These are phyloP conservation scores for Lithohypha guttulata DNA, from an alignment of 2,329 filamentous ascomycete genomes.

Conservation along the genomic window DNA sequence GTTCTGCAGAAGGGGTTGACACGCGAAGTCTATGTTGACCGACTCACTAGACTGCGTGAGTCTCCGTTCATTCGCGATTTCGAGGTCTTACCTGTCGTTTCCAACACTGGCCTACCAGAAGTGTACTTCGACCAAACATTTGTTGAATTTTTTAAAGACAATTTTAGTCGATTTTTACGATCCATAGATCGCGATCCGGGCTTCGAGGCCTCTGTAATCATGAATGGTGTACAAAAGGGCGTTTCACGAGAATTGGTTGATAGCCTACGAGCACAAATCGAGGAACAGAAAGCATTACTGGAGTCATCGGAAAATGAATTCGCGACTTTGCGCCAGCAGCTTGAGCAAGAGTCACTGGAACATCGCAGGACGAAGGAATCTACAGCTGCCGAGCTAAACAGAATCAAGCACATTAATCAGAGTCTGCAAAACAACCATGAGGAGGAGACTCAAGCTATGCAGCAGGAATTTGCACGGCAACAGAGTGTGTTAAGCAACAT, in stretches of 20 bases:
- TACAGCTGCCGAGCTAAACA: slow-evolving; percentile 42
- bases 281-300: slow-evolving; percentile 56
- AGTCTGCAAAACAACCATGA: slow-evolving; percentile 60
- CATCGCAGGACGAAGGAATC: slow-evolving; percentile 56
- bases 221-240: slow-evolving; percentile 73
- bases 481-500: slow-evolving; percentile 11
- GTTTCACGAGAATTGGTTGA: slow-evolving; percentile 92
- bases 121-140: slow-evolving; percentile 80
- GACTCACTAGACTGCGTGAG: slow-evolving; percentile 64
- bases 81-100: slow-evolving; percentile 63
- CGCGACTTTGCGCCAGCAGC: slow-evolving; percentile 43
- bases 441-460: slow-evolving; percentile 47
- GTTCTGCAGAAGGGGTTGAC: slow-evolving; percentile 67
- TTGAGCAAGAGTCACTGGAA: slow-evolving; percentile 62
- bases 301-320: slow-evolving; percentile 48
- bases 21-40: slow-evolving; percentile 77
- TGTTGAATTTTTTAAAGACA: slow-evolving; percentile 91
- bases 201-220: slow-evolving; percentile 69
- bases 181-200: slow-evolving; percentile 86
- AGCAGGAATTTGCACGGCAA: slow-evolving; percentile 26
- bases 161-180: slow-evolving; percentile 73
- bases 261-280: slow-evolving; percentile 63
- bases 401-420: slow-evolving; percentile 58
- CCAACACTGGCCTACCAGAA: slow-evolving; percentile 54
- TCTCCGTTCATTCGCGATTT: slow-evolving; percentile 77